Conservation (phyloP, 257 asterid species). For the Ilex aquifolium region DNA sequence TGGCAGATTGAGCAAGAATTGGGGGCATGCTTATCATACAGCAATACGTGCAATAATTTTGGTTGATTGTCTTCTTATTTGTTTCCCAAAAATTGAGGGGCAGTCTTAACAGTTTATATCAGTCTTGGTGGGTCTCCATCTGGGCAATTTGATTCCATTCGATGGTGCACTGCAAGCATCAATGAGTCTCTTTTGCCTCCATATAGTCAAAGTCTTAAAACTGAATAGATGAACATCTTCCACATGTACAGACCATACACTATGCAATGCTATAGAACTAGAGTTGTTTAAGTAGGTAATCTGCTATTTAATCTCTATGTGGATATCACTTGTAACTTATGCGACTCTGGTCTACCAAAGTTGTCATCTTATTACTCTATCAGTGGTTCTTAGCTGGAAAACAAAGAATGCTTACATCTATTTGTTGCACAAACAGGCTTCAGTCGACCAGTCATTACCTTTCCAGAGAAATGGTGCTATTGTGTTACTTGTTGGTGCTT, state of each 20-base stretch:
- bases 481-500: conserved; percentile 80
- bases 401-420: conserved; percentile 1
- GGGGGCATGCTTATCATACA: not conserved
- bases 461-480: conserved; percentile 78
- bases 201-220: too few relatives aligned
- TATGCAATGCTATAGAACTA: not conserved
- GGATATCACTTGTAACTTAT: too few relatives aligned
- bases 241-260: not conserved
- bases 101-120: too few relatives aligned
- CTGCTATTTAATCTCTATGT: too few relatives aligned
- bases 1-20: too few relatives aligned
- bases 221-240: too few relatives aligned
- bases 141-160: not conserved
- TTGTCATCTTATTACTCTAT: conserved; percentile 4
- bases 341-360: conserved; percentile 4
- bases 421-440: conserved; percentile 43
- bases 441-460: conserved; percentile 71
- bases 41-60: not conserved
- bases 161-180: not conserved
- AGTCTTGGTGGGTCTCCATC: not conserved
- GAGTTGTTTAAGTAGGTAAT: too few relatives aligned
- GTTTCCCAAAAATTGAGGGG: not conserved
- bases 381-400: not conserved
- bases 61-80: not conserved
- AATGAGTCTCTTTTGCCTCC: too few relatives aligned